Evolutionary conservation across 306 rosid species (phyloP).

Genomic region (Vicia sativa): DNA sequence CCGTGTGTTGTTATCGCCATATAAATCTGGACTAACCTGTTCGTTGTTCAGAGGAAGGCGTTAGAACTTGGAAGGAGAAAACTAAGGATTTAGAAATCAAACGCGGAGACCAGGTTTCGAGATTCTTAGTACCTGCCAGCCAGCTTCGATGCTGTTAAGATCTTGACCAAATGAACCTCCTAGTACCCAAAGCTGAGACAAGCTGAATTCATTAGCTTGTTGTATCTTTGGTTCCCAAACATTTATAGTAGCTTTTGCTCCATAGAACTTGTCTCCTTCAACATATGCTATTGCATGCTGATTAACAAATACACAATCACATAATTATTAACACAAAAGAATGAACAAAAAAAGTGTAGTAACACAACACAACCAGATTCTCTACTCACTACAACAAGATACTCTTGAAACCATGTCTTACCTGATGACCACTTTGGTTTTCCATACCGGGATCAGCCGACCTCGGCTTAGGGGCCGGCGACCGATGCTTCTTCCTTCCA

Average conservation of each 20-base stretch:
- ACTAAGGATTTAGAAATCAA: background rate
- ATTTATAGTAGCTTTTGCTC: slow-evolving; percentile 97
- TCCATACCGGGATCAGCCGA: slow-evolving; percentile 94
- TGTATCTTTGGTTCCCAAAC: slow-evolving; percentile 99
- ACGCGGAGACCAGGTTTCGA: background rate
- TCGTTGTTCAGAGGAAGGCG: slow-evolving; percentile 13
- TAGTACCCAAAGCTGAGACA: slow-evolving; percentile 94
- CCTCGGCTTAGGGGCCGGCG: slow-evolving; percentile 76
- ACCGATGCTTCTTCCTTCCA: slow-evolving; percentile 87
- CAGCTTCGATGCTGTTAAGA: slow-evolving; percentile 99
- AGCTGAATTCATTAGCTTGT: slow-evolving; percentile 92
- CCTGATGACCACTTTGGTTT: slow-evolving; percentile 99
- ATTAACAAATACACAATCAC: slow-evolving; percentile 23
- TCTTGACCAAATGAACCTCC: slow-evolving; percentile 99
- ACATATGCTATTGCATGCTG: slow-evolving; percentile 99
- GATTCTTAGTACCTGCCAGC: slow-evolving; percentile 83
- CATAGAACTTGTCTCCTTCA: slow-evolving; percentile 89
- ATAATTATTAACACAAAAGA: slow-evolving; percentile 1
- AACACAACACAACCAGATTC: background rate
- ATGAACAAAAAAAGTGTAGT: background rate
- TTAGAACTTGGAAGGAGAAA: slow-evolving; percentile 15
- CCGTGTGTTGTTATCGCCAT: slow-evolving; percentile 94
- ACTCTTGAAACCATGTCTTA: slow-evolving; percentile 28
- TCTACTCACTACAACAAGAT: too few species aligned
- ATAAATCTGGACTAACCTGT: slow-evolving; percentile 96